Conservation (phyloP, 2,329 filamentous ascomycete species). For the Pseudogymnoascus sp. region DNA sequence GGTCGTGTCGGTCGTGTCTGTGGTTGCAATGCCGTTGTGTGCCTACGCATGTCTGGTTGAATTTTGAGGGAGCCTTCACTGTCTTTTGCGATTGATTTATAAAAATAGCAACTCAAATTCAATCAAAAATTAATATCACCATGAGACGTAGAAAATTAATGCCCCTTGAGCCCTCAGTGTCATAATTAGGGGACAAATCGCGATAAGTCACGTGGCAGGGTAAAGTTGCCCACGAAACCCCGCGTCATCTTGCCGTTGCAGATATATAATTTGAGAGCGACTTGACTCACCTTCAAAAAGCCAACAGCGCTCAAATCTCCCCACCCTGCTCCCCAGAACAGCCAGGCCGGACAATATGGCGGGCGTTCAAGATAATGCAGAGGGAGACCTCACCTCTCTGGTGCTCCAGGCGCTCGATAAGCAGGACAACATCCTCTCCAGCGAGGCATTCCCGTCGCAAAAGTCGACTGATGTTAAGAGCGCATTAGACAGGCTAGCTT, state of each 20-base stretch:
- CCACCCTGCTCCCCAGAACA: slow-evolving; percentile 4
- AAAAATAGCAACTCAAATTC: neutral
- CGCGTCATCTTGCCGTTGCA: slow-evolving; percentile 9
- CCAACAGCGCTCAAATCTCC: neutral
- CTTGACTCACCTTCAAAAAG: slow-evolving; percentile 10
- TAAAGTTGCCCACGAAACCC: slow-evolving; percentile 8
- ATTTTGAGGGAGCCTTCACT: neutral
- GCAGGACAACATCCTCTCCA: slow-evolving; percentile 56
- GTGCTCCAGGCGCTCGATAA: slow-evolving; percentile 58
- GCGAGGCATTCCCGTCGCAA: slow-evolving; percentile 58
- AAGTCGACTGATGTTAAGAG: slow-evolving; percentile 69
- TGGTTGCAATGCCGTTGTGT: neutral
- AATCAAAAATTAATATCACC: neutral
- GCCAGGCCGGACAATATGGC: slow-evolving; percentile 32
- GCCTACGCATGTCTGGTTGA: neutral
- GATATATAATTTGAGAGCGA: slow-evolving; percentile 7
- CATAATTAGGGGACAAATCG: neutral
- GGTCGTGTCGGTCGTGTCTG: neutral
- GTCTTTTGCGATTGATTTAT: neutral
- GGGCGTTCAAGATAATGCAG: slow-evolving; percentile 31
- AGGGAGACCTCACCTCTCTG: slow-evolving; percentile 49
- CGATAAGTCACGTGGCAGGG: neutral
- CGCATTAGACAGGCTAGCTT: slow-evolving; percentile 75
- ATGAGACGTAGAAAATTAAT: neutral
- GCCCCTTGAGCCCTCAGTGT: neutral